phyloP scores from a whole-genome alignment of 2,329 filamentous ascomycete species.

The Fusarium sambucinum region DNA sequence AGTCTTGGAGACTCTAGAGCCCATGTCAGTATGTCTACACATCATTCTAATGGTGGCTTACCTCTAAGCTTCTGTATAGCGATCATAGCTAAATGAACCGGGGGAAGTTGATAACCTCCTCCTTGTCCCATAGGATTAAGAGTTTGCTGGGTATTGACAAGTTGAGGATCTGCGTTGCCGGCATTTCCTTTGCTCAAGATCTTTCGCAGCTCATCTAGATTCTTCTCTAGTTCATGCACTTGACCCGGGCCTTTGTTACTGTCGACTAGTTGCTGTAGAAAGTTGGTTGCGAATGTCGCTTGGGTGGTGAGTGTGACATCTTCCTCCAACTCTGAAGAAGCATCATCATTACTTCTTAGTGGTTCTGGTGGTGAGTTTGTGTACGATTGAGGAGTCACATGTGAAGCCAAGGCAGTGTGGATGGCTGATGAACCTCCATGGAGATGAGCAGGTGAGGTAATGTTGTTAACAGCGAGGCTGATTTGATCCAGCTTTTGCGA shows the following conservation, averaged over 20 bases:
- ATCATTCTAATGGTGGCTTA: rapidly evolving
- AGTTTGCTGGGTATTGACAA: not conserved
- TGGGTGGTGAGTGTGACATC: slow-evolving; percentile 11
- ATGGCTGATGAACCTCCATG: not conserved
- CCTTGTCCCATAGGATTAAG: not conserved
- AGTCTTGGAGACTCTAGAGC: not conserved
- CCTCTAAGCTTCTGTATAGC: slow-evolving; percentile 14
- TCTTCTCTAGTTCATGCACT: not conserved
- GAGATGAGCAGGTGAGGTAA: not conserved
- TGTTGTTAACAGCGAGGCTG: slow-evolving; percentile 10
- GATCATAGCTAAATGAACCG: slow-evolving; percentile 5
- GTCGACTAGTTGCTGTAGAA: slow-evolving; percentile 12
- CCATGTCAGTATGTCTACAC: rapidly evolving
- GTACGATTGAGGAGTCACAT: not conserved
- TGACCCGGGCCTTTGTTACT: not conserved
- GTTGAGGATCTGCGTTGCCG: not conserved
- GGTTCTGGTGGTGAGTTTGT: not conserved
- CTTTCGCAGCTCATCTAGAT: not conserved
- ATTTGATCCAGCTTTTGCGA: slow-evolving; percentile 15
- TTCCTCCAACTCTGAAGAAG: not conserved
- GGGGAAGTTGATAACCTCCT: slow-evolving; percentile 1
- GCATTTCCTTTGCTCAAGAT: not conserved
- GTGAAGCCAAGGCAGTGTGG: not conserved
- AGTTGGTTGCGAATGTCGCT: slow-evolving; percentile 9
- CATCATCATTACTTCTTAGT: rapidly evolving